phyloP scores from a whole-genome alignment of 371 early-diverging fungal species.

The Mucor mucedo region DNA sequence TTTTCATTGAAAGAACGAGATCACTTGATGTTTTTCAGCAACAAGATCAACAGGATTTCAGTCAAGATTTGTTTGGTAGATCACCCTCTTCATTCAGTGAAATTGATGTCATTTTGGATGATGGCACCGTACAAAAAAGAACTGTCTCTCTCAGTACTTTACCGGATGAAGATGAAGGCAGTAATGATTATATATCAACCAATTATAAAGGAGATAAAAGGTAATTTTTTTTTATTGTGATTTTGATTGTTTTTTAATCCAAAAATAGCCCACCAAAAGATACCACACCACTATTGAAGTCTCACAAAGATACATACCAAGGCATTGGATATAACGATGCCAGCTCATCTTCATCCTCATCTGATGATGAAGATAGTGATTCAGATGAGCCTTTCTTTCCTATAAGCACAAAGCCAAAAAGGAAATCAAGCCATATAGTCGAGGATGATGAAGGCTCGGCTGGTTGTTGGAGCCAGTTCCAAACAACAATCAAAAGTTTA shows the following conservation, averaged over 20 bases:
- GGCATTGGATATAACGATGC: constrained; percentile 1
- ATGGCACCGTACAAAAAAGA: constrained; percentile 33
- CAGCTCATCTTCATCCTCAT: constrained; percentile 17
- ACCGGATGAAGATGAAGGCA: constrained; percentile 18
- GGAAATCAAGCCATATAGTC: neutral
- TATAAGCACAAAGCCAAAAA: neutral
- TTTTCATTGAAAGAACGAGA: constrained; percentile 25
- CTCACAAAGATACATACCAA: constrained; percentile 24
- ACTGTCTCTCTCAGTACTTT: constrained; percentile 36
- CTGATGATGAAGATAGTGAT: constrained; percentile 31
- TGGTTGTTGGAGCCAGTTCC: constrained; percentile 4
- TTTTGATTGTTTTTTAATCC: neutral
- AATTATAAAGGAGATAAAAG: neutral
- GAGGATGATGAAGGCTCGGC: constrained; percentile 1
- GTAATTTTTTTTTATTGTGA: neutral
- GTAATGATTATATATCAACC: neutral
- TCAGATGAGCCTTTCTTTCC: constrained; percentile 45
- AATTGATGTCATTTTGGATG: constrained; percentile 37
- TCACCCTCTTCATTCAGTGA: constrained; percentile 21
- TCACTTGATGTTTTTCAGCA: constrained; percentile 16
- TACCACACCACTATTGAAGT: constrained; percentile 30
- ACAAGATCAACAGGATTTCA: neutral
- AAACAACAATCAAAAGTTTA: neutral
- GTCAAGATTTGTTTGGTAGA: constrained; percentile 5
- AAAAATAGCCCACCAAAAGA: constrained; percentile 8